phyloP scores from a whole-genome alignment of 805 yeast species.

The Saturnispora dispora region DNA sequence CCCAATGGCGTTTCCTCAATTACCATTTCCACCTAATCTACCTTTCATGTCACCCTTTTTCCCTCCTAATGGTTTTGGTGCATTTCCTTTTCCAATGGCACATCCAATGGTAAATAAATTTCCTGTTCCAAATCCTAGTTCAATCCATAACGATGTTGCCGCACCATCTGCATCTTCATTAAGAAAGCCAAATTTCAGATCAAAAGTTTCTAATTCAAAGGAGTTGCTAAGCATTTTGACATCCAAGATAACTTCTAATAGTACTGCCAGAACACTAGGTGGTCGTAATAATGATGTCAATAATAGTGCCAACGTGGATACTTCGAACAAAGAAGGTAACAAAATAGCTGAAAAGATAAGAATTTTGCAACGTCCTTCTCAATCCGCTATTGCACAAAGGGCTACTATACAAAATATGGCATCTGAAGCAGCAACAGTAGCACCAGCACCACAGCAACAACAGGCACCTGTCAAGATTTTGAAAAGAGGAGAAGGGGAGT shows the following conservation, averaged over 20 bases:
- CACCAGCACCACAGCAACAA: neutral
- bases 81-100: slow-evolving; percentile 9
- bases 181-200: slow-evolving; percentile 26
- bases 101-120: slow-evolving; percentile 6
- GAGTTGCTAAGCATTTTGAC: slow-evolving; percentile 25
- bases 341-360: neutral
- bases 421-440: neutral
- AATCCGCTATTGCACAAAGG: neutral
- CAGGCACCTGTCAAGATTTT: slow-evolving; percentile 6
- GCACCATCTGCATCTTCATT: slow-evolving; percentile 28
- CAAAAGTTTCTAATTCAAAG: slow-evolving; percentile 27
- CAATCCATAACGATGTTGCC: slow-evolving; percentile 5
- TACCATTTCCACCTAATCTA: slow-evolving; percentile 15
- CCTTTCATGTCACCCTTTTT: slow-evolving; percentile 9
- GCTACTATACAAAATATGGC: neutral
- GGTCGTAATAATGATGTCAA: neutral
- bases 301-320: neutral
- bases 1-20: slow-evolving; percentile 8
- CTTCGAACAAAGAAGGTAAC: neutral
- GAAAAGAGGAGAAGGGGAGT: slow-evolving; percentile 7
- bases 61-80: slow-evolving; percentile 3
- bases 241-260: slow-evolving; percentile 7
- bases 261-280: neutral
- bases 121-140: neutral
- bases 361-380: neutral